Base-by-base conservation (phyloP, 1,139 yeast species). In the Arxiozyma slooffiae region DNA sequence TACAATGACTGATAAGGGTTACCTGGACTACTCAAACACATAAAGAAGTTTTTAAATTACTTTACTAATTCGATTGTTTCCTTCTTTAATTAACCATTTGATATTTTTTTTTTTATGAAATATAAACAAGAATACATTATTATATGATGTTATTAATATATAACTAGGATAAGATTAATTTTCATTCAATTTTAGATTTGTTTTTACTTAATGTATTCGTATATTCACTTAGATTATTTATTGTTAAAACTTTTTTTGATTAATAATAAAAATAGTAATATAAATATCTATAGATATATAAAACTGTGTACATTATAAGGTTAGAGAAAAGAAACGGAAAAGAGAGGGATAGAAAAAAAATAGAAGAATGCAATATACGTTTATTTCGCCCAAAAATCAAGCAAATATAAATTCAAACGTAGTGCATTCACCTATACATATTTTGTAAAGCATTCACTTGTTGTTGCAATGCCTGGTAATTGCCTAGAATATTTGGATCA, bases 381-480 rank as follows among this genome's bases (percentile, higher is more conserved):
- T 4, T 11, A 30, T 30, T 26, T 26, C n/a, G 14, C 3, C 16
- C 14, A 30, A 30, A 30, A 4, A 30, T 30, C 9, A 43, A 17
- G 21, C 6, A 21, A 34, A 34, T 16, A 20, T 16, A 16, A 9
- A 11, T 11, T 20, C n/a, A 8, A 7, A 20, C 22, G 16, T 30
- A 2, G n/a, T 16, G 3, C 8, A 3, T 14, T 36, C 39, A 47
- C 26, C 55, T 52, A 50, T 63, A 64, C 2, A 52, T 49, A 37
- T 57, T 58, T 46, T 69, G 70, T 40, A 70, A 48, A 20, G 73
- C 72, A 60, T 82, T 83, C 20, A 82, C 85, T 60, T 82, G 87
- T 41, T n/a, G n/a, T n/a, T 81, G 85, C 48, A 82, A 67, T 20
- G 81, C 81, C 60, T 77, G 77, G 53, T 81, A 70, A 61, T 81